Base-by-base conservation (phyloP, 169 alveolate genomes). In the Neospora caninum region DNA sequence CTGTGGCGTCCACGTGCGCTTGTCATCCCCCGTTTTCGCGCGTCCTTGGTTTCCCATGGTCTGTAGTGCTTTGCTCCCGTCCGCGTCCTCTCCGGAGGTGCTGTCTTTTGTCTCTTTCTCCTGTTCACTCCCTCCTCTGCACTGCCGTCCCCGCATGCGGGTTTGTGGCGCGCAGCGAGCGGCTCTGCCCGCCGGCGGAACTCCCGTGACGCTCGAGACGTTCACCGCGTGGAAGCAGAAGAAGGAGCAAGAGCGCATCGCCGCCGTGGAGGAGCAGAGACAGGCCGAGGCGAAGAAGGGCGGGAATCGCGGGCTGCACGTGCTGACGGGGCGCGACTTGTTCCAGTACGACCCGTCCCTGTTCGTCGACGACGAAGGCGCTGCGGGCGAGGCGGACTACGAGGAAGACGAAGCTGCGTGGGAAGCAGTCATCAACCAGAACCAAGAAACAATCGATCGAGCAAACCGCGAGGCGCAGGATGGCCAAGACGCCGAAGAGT, bases 151-250 rank as follows among this genome's bases (percentile, higher is more conserved):
- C 13, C 58, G n/a, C n/a, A n/a, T n/a, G n/a, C n/a, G n/a, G n/a
- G n/a, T 49, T 4, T 13, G 22, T 49, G 58, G 58, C 13, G 13
- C 88, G 49, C 83, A 94, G 93, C 94, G 96, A 1, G 92, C 88
- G n/a, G 98, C 92, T n/a, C 94, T 96, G 38, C 95, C 97, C 45
- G 96, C 98, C 45, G 96, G 97, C 73, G 97, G 98, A 54, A 97
- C 99, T n/a, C 97, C 98, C 38, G 99, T 99, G 27, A 98, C 99
- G 18, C 95, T 96, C 73, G 99, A 98, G 91, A 96, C 98, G 25
- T 99, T 99, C 96, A 92, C 92, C 88, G 98, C 98, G 88, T 98
- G 99, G 99, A 97, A 98, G 92, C 94, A 95, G 94, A 97, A 97
- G 94, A 97, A 98, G 94, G 97, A 96, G 94, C 95, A 94, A 67